Evolutionary conservation across 768 basidiomycete species (phyloP).

Genomic region (Kwoniella bestiolae): DNA sequence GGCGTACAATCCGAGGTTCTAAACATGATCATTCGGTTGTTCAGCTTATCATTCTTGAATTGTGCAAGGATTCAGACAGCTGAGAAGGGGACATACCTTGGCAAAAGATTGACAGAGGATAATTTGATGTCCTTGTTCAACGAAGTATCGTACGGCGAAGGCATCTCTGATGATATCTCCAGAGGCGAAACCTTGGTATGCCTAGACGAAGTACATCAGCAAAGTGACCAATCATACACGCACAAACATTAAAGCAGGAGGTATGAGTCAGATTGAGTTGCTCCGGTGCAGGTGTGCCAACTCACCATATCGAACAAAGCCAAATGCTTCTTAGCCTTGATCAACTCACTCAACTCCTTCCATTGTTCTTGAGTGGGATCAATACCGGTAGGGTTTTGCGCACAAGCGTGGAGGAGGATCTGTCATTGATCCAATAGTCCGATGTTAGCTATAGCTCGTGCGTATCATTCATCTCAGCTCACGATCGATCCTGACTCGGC

Average conservation of each 20-base stretch:
- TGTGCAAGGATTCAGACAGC: neutral
- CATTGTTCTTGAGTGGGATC: constrained; percentile 94
- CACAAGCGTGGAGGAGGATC: constrained; percentile 91
- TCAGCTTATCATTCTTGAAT: constrained; percentile 14
- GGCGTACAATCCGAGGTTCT: constrained; percentile 97
- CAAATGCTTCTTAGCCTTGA: constrained; percentile 83
- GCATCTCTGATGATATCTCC: constrained; percentile 88
- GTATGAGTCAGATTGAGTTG: no score
- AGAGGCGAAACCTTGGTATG: constrained; percentile 98
- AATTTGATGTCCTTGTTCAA: constrained; percentile 85
- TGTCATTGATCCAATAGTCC: constrained; percentile 20
- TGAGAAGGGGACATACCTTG: constrained; percentile 61
- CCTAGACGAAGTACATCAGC: constrained; percentile 60
- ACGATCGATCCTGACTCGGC: constrained; percentile 75
- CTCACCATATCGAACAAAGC: constrained; percentile 92
- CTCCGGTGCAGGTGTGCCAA: neutral
- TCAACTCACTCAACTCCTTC: constrained; percentile 81
- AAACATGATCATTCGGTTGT: neutral
- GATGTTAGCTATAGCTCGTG: constrained; percentile 12
- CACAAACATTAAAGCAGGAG: neutral
- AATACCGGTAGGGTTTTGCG: constrained; percentile 97
- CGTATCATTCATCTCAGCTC: no score
- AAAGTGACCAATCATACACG: neutral
- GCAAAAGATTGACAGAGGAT: constrained; percentile 96
- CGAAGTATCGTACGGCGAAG: constrained; percentile 92